Evolutionary conservation across 202 grass and related monocot species (phyloP).

Genomic region (Carex sylvatica): DNA sequence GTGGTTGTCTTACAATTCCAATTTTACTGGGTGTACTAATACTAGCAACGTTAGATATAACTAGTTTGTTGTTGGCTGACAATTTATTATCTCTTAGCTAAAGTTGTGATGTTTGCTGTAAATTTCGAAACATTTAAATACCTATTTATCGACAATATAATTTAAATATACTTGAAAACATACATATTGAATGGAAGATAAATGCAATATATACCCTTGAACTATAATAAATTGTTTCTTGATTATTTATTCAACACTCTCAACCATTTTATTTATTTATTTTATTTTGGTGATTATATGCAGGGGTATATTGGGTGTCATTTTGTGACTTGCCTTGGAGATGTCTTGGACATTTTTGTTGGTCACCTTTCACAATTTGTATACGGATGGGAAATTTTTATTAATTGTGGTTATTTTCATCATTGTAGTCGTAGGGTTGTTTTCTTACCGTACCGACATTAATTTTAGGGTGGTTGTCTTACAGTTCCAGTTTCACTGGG

Average conservation of each 20-base stretch:
- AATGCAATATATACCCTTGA: too few species aligned
- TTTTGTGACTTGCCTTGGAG: too few species aligned
- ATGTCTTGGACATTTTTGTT: background rate
- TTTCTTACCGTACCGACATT: background rate
- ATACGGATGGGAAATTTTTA: background rate
- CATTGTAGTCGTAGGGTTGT: background rate
- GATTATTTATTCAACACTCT: too few species aligned
- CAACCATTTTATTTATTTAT: too few species aligned
- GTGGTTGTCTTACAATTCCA: background rate
- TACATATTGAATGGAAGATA: background rate
- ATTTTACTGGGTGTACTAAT: background rate
- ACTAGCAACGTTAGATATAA: background rate
- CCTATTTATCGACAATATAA: background rate
- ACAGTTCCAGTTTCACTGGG: background rate
- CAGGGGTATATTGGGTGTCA: too few species aligned
- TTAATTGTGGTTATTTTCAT: background rate
- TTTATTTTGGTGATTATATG: too few species aligned
- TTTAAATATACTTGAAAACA: background rate
- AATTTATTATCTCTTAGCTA: background rate
- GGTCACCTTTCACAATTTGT: background rate
- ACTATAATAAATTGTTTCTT: too few species aligned
- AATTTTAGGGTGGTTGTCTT: background rate
- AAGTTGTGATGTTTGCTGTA: background rate
- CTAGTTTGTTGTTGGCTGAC: background rate
- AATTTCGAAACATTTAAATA: background rate